phyloP scores from a whole-genome alignment of 164 flowering plant species.

The Hamamelis virginiana region DNA sequence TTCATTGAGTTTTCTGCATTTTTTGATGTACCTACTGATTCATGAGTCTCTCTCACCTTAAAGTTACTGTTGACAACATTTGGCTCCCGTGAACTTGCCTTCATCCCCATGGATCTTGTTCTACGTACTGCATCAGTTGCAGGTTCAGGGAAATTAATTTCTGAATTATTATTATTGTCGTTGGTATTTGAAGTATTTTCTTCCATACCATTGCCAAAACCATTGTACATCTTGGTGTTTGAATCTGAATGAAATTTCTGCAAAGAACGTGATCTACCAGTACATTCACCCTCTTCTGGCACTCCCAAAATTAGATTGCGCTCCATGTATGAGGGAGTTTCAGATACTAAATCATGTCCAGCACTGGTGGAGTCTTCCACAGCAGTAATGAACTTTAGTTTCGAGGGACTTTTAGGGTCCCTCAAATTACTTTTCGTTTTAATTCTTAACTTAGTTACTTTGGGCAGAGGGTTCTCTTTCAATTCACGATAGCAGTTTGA shows the following conservation, averaged over 20 bases:
- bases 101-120: slow-evolving; percentile 50
- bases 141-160: slow-evolving; percentile 27
- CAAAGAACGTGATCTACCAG: slow-evolving; percentile 6
- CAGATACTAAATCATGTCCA: slow-evolving; percentile 24
- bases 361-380: slow-evolving; percentile 21
- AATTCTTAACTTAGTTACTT: slow-evolving; percentile 27
- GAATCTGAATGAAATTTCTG: slow-evolving; percentile 23
- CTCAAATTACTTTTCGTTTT: slow-evolving; percentile 26
- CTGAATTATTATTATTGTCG: slow-evolving; percentile 19
- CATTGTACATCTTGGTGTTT: slow-evolving; percentile 9
- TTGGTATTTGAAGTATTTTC: slow-evolving; percentile 32
- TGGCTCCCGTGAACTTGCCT: slow-evolving; percentile 30
- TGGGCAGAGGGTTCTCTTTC: slow-evolving; percentile 22
- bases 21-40: slow-evolving; percentile 32
- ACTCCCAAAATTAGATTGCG: slow-evolving; percentile 19
- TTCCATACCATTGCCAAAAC: slow-evolving; percentile 28
- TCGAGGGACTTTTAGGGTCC: slow-evolving; percentile 31
- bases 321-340: slow-evolving; percentile 17
- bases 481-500: slow-evolving; percentile 19
- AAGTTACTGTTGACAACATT: slow-evolving; percentile 20
- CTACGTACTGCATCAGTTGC: slow-evolving; percentile 31
- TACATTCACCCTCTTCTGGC: slow-evolving; percentile 13
- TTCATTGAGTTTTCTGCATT: slow-evolving; percentile 24
- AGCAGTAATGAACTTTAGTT: slow-evolving; percentile 16
- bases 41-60: slow-evolving; percentile 27